A percentile compares a stretch with the other conserved stretches of the same genome.
Evolutionary conservation across 148 eudicot genomes (phyloP).

Genomic region (Cornus controversa): DNA sequence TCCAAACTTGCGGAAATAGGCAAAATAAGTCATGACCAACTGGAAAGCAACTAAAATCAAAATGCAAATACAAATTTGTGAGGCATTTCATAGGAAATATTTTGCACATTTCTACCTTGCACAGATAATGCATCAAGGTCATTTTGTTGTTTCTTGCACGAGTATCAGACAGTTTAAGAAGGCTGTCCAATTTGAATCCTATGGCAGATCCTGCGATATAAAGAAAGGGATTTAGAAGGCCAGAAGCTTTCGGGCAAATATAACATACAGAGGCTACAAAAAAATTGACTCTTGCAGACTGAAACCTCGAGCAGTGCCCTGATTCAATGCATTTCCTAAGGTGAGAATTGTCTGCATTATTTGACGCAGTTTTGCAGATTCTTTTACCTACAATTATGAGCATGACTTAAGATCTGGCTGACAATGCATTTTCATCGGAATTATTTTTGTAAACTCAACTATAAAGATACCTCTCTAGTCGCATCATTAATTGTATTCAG

Average conservation of each 20-base stretch:
- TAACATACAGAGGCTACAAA: conserved; percentile 1
- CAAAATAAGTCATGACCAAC: neutral
- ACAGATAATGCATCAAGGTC: conserved; percentile 97
- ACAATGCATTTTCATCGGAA: neutral
- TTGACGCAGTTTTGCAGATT: conserved; percentile 80
- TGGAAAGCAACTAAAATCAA: neutral
- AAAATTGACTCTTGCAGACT: conserved; percentile 6
- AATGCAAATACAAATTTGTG: conserved; percentile 3
- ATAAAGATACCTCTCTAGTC: conserved; percentile 68
- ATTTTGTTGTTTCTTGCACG: conserved; percentile 96
- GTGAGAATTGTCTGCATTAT: conserved; percentile 98
- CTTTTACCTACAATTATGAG: conserved; percentile 66
- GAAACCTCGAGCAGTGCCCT: conserved; percentile 98
- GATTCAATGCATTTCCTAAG: conserved; percentile 95
- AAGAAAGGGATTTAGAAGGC: neutral
- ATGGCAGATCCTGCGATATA: conserved; percentile 77
- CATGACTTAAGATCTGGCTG: conserved; percentile 10
- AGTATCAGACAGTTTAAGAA: conserved; percentile 92
- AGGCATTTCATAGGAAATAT: neutral
- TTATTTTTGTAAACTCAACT: neutral
- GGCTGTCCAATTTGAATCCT: conserved; percentile 97
- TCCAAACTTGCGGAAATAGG: neutral
- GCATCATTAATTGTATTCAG: conserved; percentile 78
- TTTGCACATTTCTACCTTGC: conserved; percentile 58
- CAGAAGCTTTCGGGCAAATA: conserved; percentile 7